Base-by-base conservation (phyloP, 2,329 filamentous ascomycete genomes). In the Pseudogymnoascus destructans region DNA sequence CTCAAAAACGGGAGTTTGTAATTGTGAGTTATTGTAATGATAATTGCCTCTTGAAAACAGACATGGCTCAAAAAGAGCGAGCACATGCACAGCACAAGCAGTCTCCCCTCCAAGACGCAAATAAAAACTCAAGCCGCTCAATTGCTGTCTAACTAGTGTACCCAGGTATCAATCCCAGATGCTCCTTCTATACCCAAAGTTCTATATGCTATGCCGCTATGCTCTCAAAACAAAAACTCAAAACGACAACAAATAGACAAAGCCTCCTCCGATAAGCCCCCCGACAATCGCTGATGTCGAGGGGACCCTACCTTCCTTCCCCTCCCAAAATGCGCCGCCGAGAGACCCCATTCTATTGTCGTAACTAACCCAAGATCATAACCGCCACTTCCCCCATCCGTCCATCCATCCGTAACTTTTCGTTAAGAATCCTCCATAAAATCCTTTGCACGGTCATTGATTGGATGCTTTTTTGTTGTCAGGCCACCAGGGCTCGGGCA, bases 321-420 rank as follows among this genome's bases (percentile, higher is more conserved):
- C 10, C 5, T 23, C 38, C 38, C 38, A 42, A 49, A 49, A 49
- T 49, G 42, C 42, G 42, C 42, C 42, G 42, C 42, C 42, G 42
- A 49, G 42, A 49, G 42, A n/a, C 42, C 42, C 42, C 42, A 9
- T 49, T 49, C 42, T 49, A 49, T 49, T 49, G 42, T 49, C 42
- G 42, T 27, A 49, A n/a, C n/a, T n/a, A 15, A 38, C n/a, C 15
- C 42, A 13, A 49, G 42, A 49, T 49, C 42, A 49, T 49, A 49
- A 49, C 42, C 42, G 13, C 42, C 42, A 15, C 27, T 49, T 49
- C 15, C 21, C 35, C 38, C 19, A 5, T 25, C 40, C 21, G 15
- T 36, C 33, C 33, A 30, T 33, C 32, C 32, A n/a, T n/a, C 11
- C 32, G 11, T 33, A 35, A 35, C 9, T 35, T 33, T 35, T 35